Conservation (phyloP, 169 alveolate species). For the Eimeria tenella region DNA sequence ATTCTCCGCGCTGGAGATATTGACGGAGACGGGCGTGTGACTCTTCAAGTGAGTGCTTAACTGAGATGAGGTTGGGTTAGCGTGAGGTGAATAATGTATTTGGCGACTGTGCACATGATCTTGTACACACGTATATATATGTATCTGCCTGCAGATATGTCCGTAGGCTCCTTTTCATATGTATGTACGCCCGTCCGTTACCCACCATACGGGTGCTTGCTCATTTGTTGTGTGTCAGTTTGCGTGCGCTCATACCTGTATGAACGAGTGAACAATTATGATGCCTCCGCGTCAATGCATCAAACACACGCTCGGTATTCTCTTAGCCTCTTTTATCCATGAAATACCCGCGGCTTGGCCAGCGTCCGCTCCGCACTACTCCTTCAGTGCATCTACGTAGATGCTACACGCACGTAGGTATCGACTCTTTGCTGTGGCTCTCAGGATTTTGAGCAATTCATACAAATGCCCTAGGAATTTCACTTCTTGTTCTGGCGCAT, state of each 20-base stretch:
- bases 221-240: not conserved
- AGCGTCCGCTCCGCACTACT: not conserved
- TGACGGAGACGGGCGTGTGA: conserved; percentile 48
- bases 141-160: not conserved
- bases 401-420: not conserved
- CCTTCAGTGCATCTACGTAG: not conserved
- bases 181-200: not conserved
- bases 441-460: conserved; percentile 38
- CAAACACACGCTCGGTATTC: too few species aligned
- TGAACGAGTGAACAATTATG: too few species aligned
- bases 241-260: too few species aligned
- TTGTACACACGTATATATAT: too few species aligned
- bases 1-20: conserved; percentile 51
- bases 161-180: not conserved
- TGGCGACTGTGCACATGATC: not conserved
- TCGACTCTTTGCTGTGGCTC: conserved; percentile 13
- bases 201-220: not conserved
- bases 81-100: not conserved
- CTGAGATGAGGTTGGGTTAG: not conserved
- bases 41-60: conserved; percentile 11
- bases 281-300: too few species aligned
- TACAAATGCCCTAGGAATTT: not conserved
- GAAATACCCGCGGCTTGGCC: too few species aligned
- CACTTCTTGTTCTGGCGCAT: not conserved
- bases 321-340: too few species aligned